Conservation (phyloP, 768 basidiomycete species). For the Leccinum arenicola region DNA sequence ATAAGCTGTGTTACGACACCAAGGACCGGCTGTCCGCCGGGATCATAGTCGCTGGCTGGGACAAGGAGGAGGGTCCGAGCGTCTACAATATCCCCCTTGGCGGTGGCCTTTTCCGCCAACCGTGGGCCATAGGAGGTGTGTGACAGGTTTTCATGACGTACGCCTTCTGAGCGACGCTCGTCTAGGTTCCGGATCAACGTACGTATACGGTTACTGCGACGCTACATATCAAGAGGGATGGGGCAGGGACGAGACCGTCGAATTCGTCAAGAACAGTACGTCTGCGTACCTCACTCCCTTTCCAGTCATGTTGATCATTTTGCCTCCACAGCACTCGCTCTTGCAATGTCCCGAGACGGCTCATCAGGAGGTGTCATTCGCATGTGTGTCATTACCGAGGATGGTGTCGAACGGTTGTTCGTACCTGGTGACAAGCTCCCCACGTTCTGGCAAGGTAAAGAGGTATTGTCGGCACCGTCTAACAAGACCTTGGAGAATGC, state of each 20-base stretch:
- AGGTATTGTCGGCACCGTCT: constrained; percentile 50
- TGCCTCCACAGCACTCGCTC: constrained; percentile 64
- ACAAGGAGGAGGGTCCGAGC: constrained; percentile 83
- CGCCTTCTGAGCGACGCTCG: background rate
- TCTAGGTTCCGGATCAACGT: constrained; percentile 90
- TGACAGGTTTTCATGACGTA: background rate
- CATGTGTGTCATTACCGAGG: constrained; percentile 95
- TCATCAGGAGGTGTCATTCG: constrained; percentile 97
- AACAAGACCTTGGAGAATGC: constrained; percentile 20
- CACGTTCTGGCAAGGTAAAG: constrained; percentile 84
- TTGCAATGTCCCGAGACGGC: constrained; percentile 98
- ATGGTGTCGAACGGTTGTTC: constrained; percentile 87
- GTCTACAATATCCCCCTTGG: constrained; percentile 98
- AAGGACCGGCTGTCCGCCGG: constrained; percentile 88
- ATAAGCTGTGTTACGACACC: constrained; percentile 88
- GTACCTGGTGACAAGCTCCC: constrained; percentile 89
- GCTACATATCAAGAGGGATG: constrained; percentile 95
- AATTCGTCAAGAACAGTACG: constrained; percentile 96
- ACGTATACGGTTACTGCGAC: constrained; percentile 99
- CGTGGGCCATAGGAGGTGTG: constrained; percentile 97
- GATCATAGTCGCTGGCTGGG: constrained; percentile 99
- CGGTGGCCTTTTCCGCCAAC: constrained; percentile 94
- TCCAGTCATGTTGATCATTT: constrained; percentile 8
- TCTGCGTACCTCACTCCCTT: constrained; percentile 13
- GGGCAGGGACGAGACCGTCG: constrained; percentile 83